Evolutionary conservation across 495 filamentous ascomycete genomes (phyloP).

Genomic region (Penicillium arizonense): DNA sequence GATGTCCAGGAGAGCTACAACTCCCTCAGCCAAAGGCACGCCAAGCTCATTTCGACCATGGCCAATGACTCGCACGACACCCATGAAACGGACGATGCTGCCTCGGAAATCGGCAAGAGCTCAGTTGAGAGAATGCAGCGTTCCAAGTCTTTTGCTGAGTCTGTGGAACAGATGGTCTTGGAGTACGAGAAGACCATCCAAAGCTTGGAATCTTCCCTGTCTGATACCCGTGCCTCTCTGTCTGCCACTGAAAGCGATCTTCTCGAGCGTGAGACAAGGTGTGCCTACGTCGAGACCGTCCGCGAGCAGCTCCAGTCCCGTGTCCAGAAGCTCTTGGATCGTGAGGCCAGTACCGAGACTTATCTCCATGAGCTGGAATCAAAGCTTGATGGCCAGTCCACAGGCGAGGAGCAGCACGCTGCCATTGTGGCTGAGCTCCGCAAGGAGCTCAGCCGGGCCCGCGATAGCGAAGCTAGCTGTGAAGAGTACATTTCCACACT

Average conservation of each 20-base stretch:
- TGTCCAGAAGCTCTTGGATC: constrained; percentile 84
- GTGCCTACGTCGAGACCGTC: constrained; percentile 86
- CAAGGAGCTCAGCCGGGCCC: constrained; percentile 85
- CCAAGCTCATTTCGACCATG: constrained; percentile 91
- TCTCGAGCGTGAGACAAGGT: constrained; percentile 89
- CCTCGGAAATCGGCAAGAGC: constrained; percentile 65
- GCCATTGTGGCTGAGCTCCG: constrained; percentile 82
- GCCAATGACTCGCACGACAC: constrained; percentile 72
- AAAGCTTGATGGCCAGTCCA: constrained; percentile 84
- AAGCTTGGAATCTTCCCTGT: constrained; percentile 84
- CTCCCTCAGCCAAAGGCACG: constrained; percentile 84
- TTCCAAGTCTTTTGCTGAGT: constrained; percentile 91
- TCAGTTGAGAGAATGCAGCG: constrained; percentile 88
- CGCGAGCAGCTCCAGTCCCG: constrained; percentile 85
- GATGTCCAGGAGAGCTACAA: constrained; percentile 95
- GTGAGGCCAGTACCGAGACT: constrained; percentile 82
- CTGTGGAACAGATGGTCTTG: constrained; percentile 91
- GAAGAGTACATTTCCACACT: constrained; percentile 98
- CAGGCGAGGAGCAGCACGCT: constrained; percentile 88
- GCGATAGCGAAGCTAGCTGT: constrained; percentile 82
- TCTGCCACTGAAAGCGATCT: constrained; percentile 80
- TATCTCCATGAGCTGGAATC: constrained; percentile 90
- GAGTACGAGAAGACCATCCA: constrained; percentile 99
- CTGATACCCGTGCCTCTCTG: constrained; percentile 81
- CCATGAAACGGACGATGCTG: constrained; percentile 57